Evolutionary conservation across 768 basidiomycete species (phyloP), one percentile per base, ranked within the genome.

Genomic region (Hypholoma fasciculare): DNA sequence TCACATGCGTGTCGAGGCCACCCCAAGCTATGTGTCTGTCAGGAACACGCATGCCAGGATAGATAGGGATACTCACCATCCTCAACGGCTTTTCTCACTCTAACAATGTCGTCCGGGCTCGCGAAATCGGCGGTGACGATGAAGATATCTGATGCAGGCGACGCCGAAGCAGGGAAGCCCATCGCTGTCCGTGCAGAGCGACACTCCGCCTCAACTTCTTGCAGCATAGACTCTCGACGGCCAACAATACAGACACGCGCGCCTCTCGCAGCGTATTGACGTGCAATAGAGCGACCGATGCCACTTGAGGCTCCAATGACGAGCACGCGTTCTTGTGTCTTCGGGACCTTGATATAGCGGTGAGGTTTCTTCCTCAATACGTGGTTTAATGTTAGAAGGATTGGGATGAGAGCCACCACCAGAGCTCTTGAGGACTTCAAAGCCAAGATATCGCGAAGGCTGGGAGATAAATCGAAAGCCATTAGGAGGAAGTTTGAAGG

Each of bases 301-400:
- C 95, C 95, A 48, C 88, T 88, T 1, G 91, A 89, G 1, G 89
- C 93, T 5, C 95, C 95, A 7, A 97, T 70, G 49, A 97, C 76
- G 1, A 97, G 69, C 6, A 95, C 88, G 0, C 92, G 84, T 67
- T 96, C 94, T 2, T 76, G 60, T 1, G 54, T 54, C n/a, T 69
- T 74, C 7, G 76, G 65, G 7, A 89, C 63, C 54, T 73, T 75
- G 23, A 59, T 52, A 2, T 67, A 68, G 30, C 82, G 76, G 40
- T 56, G 67, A 0, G 63, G 64, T 42, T 63, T 61, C 7, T 48
- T 67, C 19, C 40, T 49, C n/a, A 63, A 59, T 11, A 66, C 52
- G 1, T 61, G 57, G 37, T 65, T 67, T 1, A 72, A 52, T 1
- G 65, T 64, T 2, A 71, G 43, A 12, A 68, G 23, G 44, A 71